Evolutionary conservation across 371 early-diverging fungal species (phyloP).

Genomic region (Neoconidiobolus thromboides): DNA sequence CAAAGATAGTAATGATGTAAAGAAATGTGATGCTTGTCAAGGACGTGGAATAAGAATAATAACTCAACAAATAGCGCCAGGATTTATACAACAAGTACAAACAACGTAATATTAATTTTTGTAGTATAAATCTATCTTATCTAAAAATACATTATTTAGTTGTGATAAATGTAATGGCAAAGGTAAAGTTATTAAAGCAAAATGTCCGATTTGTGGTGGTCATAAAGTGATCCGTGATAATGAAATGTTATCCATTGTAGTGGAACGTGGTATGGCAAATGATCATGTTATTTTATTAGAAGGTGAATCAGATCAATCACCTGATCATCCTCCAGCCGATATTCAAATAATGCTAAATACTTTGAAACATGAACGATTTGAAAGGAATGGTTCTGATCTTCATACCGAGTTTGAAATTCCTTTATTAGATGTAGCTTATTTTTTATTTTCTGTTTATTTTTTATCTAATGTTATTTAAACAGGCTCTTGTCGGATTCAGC

Average conservation of each 20-base stretch:
- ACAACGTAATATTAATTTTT: slow-evolving; percentile 27
- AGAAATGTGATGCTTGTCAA: slow-evolving; percentile 53
- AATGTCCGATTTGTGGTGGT: slow-evolving; percentile 72
- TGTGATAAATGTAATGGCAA: slow-evolving; percentile 81
- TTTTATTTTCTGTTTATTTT: not conserved
- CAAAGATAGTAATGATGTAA: slow-evolving; percentile 57
- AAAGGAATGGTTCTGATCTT: slow-evolving; percentile 64
- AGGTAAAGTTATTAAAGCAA: slow-evolving; percentile 60
- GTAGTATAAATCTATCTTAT: not conserved
- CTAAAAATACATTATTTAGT: slow-evolving; percentile 10
- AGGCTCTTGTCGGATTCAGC: slow-evolving; percentile 76
- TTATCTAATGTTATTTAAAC: slow-evolving; percentile 2
- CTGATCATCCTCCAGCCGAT: slow-evolving; percentile 75
- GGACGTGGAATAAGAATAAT: slow-evolving; percentile 67
- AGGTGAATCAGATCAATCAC: slow-evolving; percentile 78
- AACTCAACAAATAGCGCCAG: slow-evolving; percentile 76
- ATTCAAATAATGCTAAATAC: slow-evolving; percentile 66
- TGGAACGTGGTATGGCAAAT: slow-evolving; percentile 78
- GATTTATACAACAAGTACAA: slow-evolving; percentile 86
- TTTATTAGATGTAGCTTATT: slow-evolving; percentile 31
- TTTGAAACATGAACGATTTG: slow-evolving; percentile 58
- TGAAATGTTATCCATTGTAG: slow-evolving; percentile 53
- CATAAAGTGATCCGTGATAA: slow-evolving; percentile 63
- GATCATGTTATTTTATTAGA: slow-evolving; percentile 67
- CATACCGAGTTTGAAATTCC: slow-evolving; percentile 64